Percentiles rank a stretch among this genome's conserved stretches.
phyloP scores from a whole-genome alignment of 2,329 filamentous ascomycete genomes.

The Coleophoma cylindrospora region DNA sequence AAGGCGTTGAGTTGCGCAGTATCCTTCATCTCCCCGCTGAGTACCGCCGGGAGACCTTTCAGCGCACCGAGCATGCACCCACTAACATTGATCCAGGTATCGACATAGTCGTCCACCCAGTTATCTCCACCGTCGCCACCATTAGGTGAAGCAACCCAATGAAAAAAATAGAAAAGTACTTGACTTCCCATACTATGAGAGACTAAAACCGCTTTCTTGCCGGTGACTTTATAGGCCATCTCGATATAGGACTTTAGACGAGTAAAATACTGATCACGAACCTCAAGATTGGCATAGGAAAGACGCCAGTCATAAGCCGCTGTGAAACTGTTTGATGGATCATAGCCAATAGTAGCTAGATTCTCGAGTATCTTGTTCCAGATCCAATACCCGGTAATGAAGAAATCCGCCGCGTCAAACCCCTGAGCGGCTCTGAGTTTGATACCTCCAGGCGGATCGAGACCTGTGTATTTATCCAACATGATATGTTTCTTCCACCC shows the following conservation, averaged over 20 bases:
- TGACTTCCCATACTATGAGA: constrained; percentile 98
- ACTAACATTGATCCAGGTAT: constrained; percentile 96
- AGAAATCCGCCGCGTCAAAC: constrained; percentile 97
- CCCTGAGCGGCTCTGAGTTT: constrained; percentile 92
- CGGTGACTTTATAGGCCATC: constrained; percentile 66
- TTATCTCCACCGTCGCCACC: constrained; percentile 76
- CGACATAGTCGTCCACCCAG: constrained; percentile 88
- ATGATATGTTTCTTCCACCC: constrained; percentile 96
- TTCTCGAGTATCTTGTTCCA: constrained; percentile 96
- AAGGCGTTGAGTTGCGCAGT: constrained; percentile 95
- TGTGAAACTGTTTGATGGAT: constrained; percentile 71
- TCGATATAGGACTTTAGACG: constrained; percentile 88
- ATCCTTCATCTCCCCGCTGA: constrained; percentile 97
- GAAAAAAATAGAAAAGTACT: constrained; percentile 77
- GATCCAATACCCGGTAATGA: constrained; percentile 91
- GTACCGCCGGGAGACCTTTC: constrained; percentile 83
- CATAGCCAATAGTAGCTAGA: constrained; percentile 90
- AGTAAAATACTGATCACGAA: constrained; percentile 90
- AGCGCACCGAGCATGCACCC: constrained; percentile 95
- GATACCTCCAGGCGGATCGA: constrained; percentile 77
- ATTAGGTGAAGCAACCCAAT: constrained; percentile 72
- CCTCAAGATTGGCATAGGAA: constrained; percentile 84
- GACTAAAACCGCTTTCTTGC: constrained; percentile 76
- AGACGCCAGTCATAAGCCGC: constrained; percentile 87
- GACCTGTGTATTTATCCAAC: constrained; percentile 85